phyloP scores from a whole-genome alignment of 768 basidiomycete genomes.

The Favolaschia claudopus region DNA sequence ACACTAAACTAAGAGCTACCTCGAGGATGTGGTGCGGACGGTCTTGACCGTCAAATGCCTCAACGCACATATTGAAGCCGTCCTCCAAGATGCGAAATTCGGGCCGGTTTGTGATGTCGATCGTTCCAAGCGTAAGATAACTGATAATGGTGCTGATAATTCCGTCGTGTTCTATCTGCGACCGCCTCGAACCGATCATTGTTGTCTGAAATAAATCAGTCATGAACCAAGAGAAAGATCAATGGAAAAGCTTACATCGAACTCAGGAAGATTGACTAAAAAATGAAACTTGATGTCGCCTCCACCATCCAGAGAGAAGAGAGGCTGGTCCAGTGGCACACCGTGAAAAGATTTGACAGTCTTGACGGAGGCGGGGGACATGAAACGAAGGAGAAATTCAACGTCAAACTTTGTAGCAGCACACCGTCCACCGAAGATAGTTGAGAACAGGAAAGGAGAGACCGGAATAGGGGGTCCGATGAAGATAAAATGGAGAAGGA shows the following conservation, averaged over 20 bases:
- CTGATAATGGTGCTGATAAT: not conserved
- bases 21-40: not conserved
- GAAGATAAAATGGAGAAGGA: slow-evolving; percentile 5
- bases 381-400: not conserved
- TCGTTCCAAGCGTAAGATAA: not conserved
- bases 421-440: not conserved
- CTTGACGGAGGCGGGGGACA: not conserved
- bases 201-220: not conserved
- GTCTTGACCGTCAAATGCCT: not conserved
- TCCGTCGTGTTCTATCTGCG: not conserved
- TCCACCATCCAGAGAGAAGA: not conserved
- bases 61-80: not conserved
- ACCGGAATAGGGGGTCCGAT: not conserved
- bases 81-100: not conserved
- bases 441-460: slow-evolving; percentile 1
- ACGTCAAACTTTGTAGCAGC: not conserved
- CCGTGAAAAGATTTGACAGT: not conserved
- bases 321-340: not conserved
- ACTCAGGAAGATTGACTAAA: not conserved
- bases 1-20: not conserved
- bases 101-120: not conserved
- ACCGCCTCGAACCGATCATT: not conserved
- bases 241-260: slow-evolving; percentile 3
- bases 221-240: not conserved
- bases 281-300: not conserved